phyloP scores from a whole-genome alignment of 805 yeast genomes.

The Ogataea glucozyma region DNA sequence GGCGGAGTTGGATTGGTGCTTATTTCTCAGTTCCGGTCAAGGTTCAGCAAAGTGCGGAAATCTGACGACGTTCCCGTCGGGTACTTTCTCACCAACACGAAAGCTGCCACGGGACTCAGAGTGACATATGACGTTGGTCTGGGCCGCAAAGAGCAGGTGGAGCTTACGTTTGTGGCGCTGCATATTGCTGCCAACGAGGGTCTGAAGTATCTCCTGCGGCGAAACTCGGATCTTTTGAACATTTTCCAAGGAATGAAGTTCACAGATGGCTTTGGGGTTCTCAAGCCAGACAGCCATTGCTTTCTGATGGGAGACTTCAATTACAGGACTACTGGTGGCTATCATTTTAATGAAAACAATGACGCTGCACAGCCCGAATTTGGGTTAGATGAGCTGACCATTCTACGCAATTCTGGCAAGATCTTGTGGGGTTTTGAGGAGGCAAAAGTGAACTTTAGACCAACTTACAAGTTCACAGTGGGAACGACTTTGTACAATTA shows the following conservation, averaged over 20 bases:
- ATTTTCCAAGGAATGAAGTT: constrained; percentile 58
- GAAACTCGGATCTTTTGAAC: constrained; percentile 54
- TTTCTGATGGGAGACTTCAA: constrained; percentile 86
- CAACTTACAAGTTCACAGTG: constrained; percentile 71
- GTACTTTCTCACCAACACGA: constrained; percentile 57
- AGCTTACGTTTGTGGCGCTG: constrained; percentile 62
- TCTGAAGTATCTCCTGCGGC: constrained; percentile 38
- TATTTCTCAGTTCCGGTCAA: constrained; percentile 42
- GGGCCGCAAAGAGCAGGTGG: constrained; percentile 25
- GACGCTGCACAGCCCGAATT: constrained; percentile 19
- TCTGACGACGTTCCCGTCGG: constrained; percentile 53
- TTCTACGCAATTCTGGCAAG: constrained; percentile 41
- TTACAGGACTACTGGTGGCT: constrained; percentile 54
- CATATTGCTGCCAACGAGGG: constrained; percentile 87
- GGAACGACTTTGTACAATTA: constrained; percentile 48
- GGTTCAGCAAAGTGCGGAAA: constrained; percentile 20
- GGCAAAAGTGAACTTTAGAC: constrained; percentile 63
- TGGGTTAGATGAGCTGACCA: constrained; percentile 50
- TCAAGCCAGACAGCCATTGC: constrained; percentile 56
- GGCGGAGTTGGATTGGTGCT: constrained; percentile 63
- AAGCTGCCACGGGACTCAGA: constrained; percentile 72
- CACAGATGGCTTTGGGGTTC: constrained; percentile 53
- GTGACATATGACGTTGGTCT: constrained; percentile 40
- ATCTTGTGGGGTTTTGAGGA: constrained; percentile 68
- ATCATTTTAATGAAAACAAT: constrained; percentile 6